phyloP scores from a whole-genome alignment of 768 basidiomycete species.

The Auricularia sp. region DNA sequence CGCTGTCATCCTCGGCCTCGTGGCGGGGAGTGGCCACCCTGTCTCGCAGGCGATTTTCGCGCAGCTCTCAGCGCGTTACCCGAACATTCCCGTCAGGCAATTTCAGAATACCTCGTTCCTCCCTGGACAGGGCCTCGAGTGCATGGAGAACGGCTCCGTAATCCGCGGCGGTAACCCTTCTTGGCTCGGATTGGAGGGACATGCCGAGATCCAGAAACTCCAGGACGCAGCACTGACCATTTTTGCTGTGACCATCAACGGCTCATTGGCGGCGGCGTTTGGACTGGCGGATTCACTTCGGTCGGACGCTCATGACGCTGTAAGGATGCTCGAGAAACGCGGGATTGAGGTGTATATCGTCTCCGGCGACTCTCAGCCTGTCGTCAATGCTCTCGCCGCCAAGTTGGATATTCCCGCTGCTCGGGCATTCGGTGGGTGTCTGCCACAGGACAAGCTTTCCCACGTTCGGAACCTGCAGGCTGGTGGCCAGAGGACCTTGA shows the following conservation, averaged over 20 bases:
- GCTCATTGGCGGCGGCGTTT: constrained; percentile 5
- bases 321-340: not conserved
- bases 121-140: constrained; percentile 11
- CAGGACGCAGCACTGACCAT: constrained; percentile 3
- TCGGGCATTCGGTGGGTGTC: not conserved
- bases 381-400: not conserved
- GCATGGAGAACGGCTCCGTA: not conserved
- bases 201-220: constrained; percentile 18
- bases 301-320: not conserved
- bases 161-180: constrained; percentile 25
- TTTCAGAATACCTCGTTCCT: constrained; percentile 20
- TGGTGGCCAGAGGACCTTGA: not conserved
- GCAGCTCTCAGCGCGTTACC: not conserved
- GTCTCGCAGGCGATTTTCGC: not conserved
- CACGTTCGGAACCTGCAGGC: not conserved
- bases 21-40: constrained; percentile 12
- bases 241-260: constrained; percentile 7
- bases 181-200: constrained; percentile 23
- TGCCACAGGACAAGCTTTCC: not conserved
- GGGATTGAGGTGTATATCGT: constrained; percentile 3
- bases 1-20: constrained; percentile 21
- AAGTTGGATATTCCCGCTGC: not conserved
- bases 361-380: not conserved
- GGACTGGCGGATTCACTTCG: constrained; percentile 8
- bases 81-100: not conserved